Base-by-base conservation (phyloP, 495 filamentous ascomycete genomes). In the Xeromyces bisporus region DNA sequence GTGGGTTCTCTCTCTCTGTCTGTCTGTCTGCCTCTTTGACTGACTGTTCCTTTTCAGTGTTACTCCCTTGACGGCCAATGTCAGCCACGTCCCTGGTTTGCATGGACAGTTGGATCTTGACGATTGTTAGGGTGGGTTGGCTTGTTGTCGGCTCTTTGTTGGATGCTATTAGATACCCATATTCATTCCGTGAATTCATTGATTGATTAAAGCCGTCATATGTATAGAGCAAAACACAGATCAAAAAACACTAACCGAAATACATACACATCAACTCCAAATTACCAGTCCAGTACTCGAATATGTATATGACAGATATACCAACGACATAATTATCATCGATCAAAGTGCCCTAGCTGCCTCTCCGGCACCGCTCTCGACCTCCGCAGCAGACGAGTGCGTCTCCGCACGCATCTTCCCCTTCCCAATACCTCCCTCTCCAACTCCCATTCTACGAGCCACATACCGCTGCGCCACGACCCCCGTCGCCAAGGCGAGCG, bases 381-480 rank as follows among this genome's bases (percentile, higher is more conserved):
- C 72, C 36, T 77, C 69, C 17, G 87, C 42, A 3, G 72, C 55
- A 14, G 67, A 66, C 45, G 79, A 73, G 44, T 77, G 5, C 20
- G 20, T 67, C 61, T 75, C 76, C 42, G 72, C 71, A 53, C 83
- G 87, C 39, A 83, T 80, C 57, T 75, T 75, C 11, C 79, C 80
- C 34, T 87, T 71, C 5, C 46, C 56, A 30, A 58, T 40, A 25
- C 74, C 75, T 5, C 77, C 71, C 53, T 91, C 81, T 28, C 89
- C 89, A 3, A 97, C 85, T 11, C 89, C 83, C 89, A 97, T 97
- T 29, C 89, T 60, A 31, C 81, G 68, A 4, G 89, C 89, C 3
- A 97, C 91, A 51, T 97, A 97, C 39, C 83, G 63, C 64, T 97
- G 89, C n/a, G 89, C 89, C 7, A 96, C 73, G 12, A 92, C 55